Conservation (phyloP, 2,329 filamentous ascomycete species). For the Fusarium newnesense region DNA sequence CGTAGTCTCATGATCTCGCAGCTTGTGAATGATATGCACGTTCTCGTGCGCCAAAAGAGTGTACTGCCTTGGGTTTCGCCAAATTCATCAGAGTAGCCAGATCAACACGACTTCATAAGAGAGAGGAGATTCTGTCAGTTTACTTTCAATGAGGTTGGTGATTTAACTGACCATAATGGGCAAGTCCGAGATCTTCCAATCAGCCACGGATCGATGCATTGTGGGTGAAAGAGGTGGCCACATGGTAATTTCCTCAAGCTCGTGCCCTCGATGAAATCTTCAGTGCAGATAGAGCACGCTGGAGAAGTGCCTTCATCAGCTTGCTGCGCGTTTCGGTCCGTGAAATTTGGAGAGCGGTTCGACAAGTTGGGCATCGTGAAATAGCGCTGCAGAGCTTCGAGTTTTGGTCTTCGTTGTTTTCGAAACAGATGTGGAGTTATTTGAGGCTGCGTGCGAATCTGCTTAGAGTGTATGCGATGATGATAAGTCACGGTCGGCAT, state of each 20-base stretch:
- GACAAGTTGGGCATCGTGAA: neutral
- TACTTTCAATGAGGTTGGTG: rapidly evolving
- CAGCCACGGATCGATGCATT: constrained; percentile 36
- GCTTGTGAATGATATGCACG: neutral
- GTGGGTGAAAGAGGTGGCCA: constrained; percentile 29
- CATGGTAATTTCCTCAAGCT: constrained; percentile 15
- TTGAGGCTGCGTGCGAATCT: neutral
- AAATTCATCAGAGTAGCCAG: neutral
- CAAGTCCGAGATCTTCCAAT: constrained; percentile 27
- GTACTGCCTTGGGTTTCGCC: neutral
- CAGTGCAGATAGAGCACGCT: constrained; percentile 22
- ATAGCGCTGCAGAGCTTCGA: neutral
- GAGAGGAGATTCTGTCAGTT: neutral
- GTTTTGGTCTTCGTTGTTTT: neutral
- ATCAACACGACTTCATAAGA: neutral
- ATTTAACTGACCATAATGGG: constrained; percentile 25
- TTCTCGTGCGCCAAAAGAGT: neutral
- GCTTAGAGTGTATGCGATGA: neutral
- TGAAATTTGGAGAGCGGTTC: rapidly evolving
- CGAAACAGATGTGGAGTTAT: neutral
- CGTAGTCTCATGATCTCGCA: neutral
- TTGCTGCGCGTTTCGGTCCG: rapidly evolving
- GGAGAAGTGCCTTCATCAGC: neutral
- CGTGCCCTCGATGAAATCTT: constrained; percentile 7
- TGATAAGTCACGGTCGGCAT: constrained; percentile 14